A percentile compares a stretch with the other conserved stretches of the same genome.
These are phyloP conservation scores for Leccinum subrobustum DNA, from an alignment of 1,284 basidiomycete species.

Conservation along the genomic window DNA sequence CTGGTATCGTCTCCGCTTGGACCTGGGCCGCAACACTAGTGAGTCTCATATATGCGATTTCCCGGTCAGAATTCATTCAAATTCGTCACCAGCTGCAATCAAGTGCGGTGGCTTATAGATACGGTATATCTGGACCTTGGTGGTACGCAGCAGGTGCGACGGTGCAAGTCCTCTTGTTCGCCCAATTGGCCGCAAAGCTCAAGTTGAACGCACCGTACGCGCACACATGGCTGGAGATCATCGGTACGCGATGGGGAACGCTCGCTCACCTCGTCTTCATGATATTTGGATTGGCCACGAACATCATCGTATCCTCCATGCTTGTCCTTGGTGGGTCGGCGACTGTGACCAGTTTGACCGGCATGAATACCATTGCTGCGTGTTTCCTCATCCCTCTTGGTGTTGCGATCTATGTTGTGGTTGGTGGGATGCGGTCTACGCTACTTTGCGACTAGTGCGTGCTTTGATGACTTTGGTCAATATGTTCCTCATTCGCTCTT, in stretches of 20 bases:
- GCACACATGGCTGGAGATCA: conserved; percentile 58
- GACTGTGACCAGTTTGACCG: conserved; percentile 77
- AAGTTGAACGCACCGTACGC: conserved; percentile 70
- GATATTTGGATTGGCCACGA: conserved; percentile 77
- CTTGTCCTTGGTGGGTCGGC: conserved; percentile 70
- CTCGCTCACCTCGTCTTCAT: conserved; percentile 74
- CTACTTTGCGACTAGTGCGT: conserved; percentile 59
- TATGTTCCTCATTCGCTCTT: conserved; percentile 21
- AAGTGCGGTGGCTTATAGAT: conserved; percentile 82
- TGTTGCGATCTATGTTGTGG: conserved; percentile 59
- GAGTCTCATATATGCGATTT: conserved; percentile 21
- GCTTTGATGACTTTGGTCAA: not conserved
- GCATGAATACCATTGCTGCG: conserved; percentile 80
- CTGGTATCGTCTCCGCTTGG: conserved; percentile 86
- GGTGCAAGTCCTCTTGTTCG: conserved; percentile 73
- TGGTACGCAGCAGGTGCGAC: conserved; percentile 74
- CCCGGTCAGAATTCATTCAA: not conserved
- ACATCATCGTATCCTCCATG: conserved; percentile 70
- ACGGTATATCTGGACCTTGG: conserved; percentile 72
- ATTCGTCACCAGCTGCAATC: conserved; percentile 58
- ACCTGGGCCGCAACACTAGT: conserved; percentile 81
- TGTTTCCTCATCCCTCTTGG: conserved; percentile 74
- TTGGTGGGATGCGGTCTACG: conserved; percentile 63
- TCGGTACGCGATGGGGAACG: conserved; percentile 71
- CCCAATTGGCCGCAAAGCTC: conserved; percentile 70